These are phyloP conservation scores for Elsinoe batatas DNA, from an alignment of 2,329 filamentous ascomycete genomes.

Conservation along the genomic window DNA sequence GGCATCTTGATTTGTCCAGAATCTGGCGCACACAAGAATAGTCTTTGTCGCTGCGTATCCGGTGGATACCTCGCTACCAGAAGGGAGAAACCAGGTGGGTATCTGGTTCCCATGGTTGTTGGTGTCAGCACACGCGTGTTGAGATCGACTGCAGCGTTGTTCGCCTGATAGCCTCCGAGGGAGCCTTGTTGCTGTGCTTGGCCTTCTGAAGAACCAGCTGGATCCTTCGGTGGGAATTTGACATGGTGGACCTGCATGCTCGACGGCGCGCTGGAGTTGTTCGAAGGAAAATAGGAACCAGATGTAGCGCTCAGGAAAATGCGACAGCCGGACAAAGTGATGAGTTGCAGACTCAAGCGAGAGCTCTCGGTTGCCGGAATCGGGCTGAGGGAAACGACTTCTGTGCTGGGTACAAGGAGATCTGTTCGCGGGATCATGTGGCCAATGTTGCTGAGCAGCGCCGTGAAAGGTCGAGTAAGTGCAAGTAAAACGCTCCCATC, in stretches of 20 bases:
- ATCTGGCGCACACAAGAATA: slow-evolving; percentile 84
- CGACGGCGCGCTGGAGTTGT: slow-evolving; percentile 52
- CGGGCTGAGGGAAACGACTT: slow-evolving; percentile 74
- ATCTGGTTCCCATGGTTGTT: slow-evolving; percentile 40
- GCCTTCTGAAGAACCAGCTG: slow-evolving; percentile 15
- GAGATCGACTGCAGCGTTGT: slow-evolving; percentile 23
- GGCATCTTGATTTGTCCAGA: slow-evolving; percentile 63
- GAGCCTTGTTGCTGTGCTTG: slow-evolving; percentile 15
- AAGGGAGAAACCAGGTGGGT: slow-evolving; percentile 83
- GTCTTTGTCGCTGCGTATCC: slow-evolving; percentile 40
- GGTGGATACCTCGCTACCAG: slow-evolving; percentile 54
- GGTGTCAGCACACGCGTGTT: slow-evolving; percentile 27
- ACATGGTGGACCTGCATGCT: slow-evolving; percentile 98
- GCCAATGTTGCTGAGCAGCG: slow-evolving; percentile 60
- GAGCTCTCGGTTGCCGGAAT: slow-evolving; percentile 71
- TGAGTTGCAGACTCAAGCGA: slow-evolving; percentile 79
- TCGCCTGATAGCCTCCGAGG: slow-evolving; percentile 16
- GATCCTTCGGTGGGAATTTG: slow-evolving; percentile 67
- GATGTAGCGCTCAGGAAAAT: slow-evolving; percentile 87
- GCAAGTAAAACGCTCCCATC: slow-evolving; percentile 43
- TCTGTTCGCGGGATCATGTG: slow-evolving; percentile 71
- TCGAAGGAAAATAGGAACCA: slow-evolving; percentile 54
- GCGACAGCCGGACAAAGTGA: slow-evolving; percentile 81
- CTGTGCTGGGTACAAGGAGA: slow-evolving; percentile 56
- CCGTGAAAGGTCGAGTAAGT: slow-evolving; percentile 44